Evolutionary conservation across 176 grass and related monocot genomes (phyloP), one percentile per base, ranked within the genome.

Genomic region (Bonia amplexicaulis): DNA sequence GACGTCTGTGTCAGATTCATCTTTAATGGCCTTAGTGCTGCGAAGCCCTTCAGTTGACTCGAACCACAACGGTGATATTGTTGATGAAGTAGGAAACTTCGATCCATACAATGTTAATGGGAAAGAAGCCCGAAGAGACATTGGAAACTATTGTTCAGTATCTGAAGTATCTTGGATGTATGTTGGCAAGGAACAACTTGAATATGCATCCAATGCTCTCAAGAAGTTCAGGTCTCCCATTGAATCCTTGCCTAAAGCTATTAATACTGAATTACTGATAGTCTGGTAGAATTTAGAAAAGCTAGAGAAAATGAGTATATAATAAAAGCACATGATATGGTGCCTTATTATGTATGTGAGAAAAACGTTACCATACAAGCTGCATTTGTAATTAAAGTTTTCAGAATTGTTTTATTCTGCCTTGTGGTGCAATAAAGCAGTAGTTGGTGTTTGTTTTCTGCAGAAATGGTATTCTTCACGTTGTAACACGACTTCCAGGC

Each of bases 161-260:
- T 58, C 77, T 62, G 97, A 99, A 80, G 97, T 99, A 23, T 92
- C 92, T 69, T 96, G 93, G 97, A 94, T 99, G 91, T 88, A 91
- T 82, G 85, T 94, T 85, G 94, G 97, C 80, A 92, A 88, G 74
- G 90, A 88, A 58, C 93, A 99, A 80, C 91, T 99, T 82, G 92
- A 91, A 81, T 99, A 96, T 94, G 97, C 97, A 66, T 79, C 93
- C 2, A 86, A 89, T 69, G 90, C 97, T 57, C 85, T 99, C 46
- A 92, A 92, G 69, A 92, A 89, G 58, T 99, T 94, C 88, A 99
- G 97, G 97, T 99, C 70, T 86, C 13, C 52, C 75, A 20, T 70
- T 83, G 58, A 54, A 73, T 63, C 40, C 37, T 69, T 80, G 5
- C 4, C 42, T 87, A 69, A 71, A 55, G 1, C 11, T 69, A 75